These are phyloP conservation scores for Rosa multiflora DNA, from an alignment of 306 rosid genomes.

Conservation along the genomic window DNA sequence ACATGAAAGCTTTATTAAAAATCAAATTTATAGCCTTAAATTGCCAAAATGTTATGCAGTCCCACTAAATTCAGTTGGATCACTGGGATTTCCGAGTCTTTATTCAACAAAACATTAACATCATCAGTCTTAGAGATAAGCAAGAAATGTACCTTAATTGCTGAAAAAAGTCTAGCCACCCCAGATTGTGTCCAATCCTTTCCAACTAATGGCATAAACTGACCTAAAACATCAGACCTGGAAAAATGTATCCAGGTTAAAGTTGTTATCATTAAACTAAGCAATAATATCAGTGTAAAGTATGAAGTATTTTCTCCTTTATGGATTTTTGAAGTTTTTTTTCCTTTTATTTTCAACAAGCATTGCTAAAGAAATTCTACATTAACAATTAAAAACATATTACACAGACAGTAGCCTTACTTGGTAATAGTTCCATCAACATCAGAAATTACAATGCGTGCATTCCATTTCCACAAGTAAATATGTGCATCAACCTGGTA, in stretches of 20 bases:
- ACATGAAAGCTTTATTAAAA: not conserved
- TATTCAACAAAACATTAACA: conserved; percentile 2
- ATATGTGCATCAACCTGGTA: conserved; percentile 96
- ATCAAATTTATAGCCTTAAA: not conserved
- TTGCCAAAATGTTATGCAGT: not conserved
- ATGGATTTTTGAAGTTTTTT: not conserved
- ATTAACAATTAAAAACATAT: conserved; percentile 24
- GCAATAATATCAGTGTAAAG: not conserved
- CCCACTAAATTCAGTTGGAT: not conserved
- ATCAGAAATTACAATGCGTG: conserved; percentile 90
- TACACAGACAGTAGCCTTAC: conserved; percentile 47
- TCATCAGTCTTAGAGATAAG: conserved; percentile 3
- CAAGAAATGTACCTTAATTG: conserved; percentile 66
- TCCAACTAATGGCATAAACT: conserved; percentile 99
- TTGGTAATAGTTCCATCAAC: conserved; percentile 99
- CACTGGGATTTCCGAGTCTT: not conserved
- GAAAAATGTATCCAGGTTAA: conserved; percentile 16
- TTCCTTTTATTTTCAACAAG: not conserved
- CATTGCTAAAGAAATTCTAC: conserved; percentile 16
- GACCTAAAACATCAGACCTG: conserved; percentile 99
- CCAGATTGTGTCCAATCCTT: conserved; percentile 98
- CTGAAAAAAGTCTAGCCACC: conserved; percentile 88
- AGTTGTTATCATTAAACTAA: conserved; percentile 2
- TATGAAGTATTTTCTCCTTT: not conserved
- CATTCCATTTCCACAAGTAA: conserved; percentile 98